phyloP scores from a whole-genome alignment of 2,329 filamentous ascomycete genomes.

The Calonectria fujianensis region DNA sequence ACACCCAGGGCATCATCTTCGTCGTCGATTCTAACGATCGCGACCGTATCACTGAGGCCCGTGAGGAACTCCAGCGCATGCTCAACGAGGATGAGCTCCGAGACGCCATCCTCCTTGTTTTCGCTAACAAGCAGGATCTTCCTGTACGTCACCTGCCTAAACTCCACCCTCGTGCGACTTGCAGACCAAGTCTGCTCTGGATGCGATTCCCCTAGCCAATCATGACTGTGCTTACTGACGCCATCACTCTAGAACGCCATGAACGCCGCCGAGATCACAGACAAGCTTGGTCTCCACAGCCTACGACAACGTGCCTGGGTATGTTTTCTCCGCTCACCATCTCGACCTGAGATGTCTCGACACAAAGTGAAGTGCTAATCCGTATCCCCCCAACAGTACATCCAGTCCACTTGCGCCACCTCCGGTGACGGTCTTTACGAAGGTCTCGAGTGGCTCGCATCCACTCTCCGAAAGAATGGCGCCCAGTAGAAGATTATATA shows the following conservation, averaged over 20 bases:
- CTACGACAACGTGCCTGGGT: constrained; percentile 99
- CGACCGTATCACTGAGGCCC: constrained; percentile 97
- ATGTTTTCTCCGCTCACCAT: constrained; percentile 67
- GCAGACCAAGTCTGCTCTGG: constrained; percentile 27
- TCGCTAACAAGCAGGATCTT: constrained; percentile 99
- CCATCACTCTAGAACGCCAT: constrained; percentile 86
- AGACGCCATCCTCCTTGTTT: constrained; percentile 96
- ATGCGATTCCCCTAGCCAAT: constrained; percentile 24
- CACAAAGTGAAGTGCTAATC: constrained; percentile 48
- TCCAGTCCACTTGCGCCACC: constrained; percentile 99
- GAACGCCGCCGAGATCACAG: constrained; percentile 99
- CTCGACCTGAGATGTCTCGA: constrained; percentile 1
- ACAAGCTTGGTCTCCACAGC: constrained; percentile 99
- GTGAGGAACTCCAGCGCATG: constrained; percentile 97
- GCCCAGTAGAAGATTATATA: constrained; percentile 72
- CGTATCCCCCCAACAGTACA: constrained; percentile 79
- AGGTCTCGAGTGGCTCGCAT: constrained; percentile 95
- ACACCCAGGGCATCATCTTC: constrained; percentile 99
- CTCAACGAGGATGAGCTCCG: constrained; percentile 99
- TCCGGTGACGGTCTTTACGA: constrained; percentile 99
- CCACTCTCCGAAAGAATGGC: constrained; percentile 85
- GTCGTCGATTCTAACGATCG: constrained; percentile 99
- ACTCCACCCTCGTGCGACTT: constrained; percentile 41
- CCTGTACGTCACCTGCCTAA: constrained; percentile 78
- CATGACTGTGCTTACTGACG: constrained; percentile 45